Base-by-base conservation (phyloP, 805 yeast species). In the Yamadazyma sp. region DNA sequence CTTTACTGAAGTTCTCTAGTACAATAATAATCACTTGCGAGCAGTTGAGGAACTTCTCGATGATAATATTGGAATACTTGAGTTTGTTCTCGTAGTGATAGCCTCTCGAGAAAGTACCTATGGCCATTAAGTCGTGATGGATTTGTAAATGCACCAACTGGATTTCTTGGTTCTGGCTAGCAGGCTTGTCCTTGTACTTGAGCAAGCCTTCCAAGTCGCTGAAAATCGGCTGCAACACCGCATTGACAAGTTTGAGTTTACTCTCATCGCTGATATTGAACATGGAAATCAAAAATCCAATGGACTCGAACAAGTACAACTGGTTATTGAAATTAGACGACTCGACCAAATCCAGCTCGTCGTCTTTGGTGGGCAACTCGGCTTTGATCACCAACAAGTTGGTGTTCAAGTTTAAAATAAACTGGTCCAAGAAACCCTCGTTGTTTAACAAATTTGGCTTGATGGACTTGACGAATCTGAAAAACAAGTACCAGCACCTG, bases 71-170 rank as follows among this genome's bases (percentile, higher is more conserved):
- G 5, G 69, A 48, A 36, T 54, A 58, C 36, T 59, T 61, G 28
- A 59, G 60, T 32, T 57, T 63, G 10, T 15, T 32, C 20, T 33
- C 38, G 35, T 72, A 73, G 40, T 83, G 93, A 51, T 84, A 79
- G 4, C 98, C 98, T 55, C 93, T 78, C 3, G 89, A 83, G 52
- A 90, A 73, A 0, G 96, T 87, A 30, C 96, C 97, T 30, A 91
- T 77, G 0, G 96, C 90, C 79, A 87, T 78, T 33, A 93, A 63
- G 22, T 82, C 74, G 56, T 91, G 97, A 58, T 93, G 96, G 3
- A 88, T 82, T 55, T 87, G 93, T 30, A 86, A 60, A 2, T 82
- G 71, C 22, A 73, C 52, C 28, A 70, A 67, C 35, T 59, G 59
- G 38, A 62, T 67, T 4, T 67, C 57, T 16, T 20, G 33, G 25